Evolutionary conservation across 2,329 filamentous ascomycete species (phyloP).

Genomic region (Gremmenia infestans): DNA sequence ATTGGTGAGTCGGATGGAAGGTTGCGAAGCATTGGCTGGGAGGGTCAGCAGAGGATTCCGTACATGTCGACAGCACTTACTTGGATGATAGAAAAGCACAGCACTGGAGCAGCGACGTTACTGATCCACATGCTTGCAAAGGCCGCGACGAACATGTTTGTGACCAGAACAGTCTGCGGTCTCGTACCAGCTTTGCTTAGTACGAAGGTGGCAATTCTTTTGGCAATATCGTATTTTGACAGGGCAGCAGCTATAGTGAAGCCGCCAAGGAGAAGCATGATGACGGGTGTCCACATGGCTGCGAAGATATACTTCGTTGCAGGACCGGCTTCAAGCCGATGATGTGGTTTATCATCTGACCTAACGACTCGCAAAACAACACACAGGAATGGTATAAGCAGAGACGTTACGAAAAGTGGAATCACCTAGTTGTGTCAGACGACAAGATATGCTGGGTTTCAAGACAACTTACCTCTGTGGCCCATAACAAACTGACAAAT

Average conservation of each 20-base stretch:
- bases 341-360: conserved; percentile 63
- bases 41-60: conserved; percentile 1
- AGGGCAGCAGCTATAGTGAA: conserved; percentile 94
- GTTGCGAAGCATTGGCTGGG: conserved; percentile 84
- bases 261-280: conserved; percentile 93
- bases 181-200: conserved; percentile 93
- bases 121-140: conserved; percentile 99
- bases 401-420: conserved; percentile 91
- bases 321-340: conserved; percentile 69
- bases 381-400: conserved; percentile 88
- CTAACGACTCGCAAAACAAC: conserved; percentile 83
- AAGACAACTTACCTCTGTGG: conserved; percentile 68
- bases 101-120: conserved; percentile 92
- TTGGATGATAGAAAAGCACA: conserved; percentile 97
- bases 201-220: conserved; percentile 93
- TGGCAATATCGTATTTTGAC: conserved; percentile 96
- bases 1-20: conserved; percentile 85
- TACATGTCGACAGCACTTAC: conserved; percentile 39
- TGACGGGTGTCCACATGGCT: conserved; percentile 98
- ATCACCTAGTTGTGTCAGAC: conserved; percentile 59
- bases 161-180: conserved; percentile 83
- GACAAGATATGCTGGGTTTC: not conserved
- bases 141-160: conserved; percentile 97
- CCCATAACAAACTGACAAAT: conserved; percentile 92
- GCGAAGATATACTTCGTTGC: conserved; percentile 83